Conservation (phyloP, 352 stramenopile species). For the Phytopythium kandeliae region DNA sequence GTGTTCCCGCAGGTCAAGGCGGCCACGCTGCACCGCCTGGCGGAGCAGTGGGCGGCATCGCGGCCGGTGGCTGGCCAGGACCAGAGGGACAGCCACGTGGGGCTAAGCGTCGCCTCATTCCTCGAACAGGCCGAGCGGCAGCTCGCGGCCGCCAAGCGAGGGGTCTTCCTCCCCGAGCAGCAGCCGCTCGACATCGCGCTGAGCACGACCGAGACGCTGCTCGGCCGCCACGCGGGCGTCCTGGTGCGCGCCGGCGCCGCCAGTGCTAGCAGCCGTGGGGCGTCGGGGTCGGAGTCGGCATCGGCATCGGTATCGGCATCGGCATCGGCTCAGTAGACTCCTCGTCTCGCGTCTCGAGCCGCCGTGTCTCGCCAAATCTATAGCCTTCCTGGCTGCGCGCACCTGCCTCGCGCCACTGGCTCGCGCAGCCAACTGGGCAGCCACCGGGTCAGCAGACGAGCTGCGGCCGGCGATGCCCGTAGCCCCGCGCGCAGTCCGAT, state of each 20-base stretch:
- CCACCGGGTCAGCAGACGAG: too few species aligned
- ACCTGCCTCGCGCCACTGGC: too few species aligned
- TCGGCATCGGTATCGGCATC: too few species aligned
- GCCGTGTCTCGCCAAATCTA: too few species aligned
- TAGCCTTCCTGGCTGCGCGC: too few species aligned
- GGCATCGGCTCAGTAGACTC: too few species aligned
- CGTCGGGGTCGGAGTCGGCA: not conserved
- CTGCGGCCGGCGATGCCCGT: too few species aligned
- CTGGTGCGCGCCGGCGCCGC: not conserved
- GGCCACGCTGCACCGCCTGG: slow-evolving; percentile 50
- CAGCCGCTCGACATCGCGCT: slow-evolving; percentile 42
- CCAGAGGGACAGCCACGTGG: slow-evolving; percentile 21
- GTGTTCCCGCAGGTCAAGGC: slow-evolving; percentile 48
- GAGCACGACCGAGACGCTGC: slow-evolving; percentile 36
- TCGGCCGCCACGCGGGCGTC: slow-evolving; percentile 9
- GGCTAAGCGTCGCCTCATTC: slow-evolving; percentile 56
- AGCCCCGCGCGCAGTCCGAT: too few species aligned
- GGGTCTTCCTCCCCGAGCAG: slow-evolving; percentile 36
- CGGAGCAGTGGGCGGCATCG: slow-evolving; percentile 25
- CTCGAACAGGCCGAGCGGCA: slow-evolving; percentile 52
- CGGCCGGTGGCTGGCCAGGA: slow-evolving; percentile 3
- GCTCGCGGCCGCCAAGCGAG: slow-evolving; percentile 38
- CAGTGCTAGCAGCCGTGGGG: not conserved
- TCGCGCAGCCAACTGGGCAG: too few species aligned
- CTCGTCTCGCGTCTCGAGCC: too few species aligned